Conservation (phyloP, 306 rosid genomes). For the Neltuma alba region DNA sequence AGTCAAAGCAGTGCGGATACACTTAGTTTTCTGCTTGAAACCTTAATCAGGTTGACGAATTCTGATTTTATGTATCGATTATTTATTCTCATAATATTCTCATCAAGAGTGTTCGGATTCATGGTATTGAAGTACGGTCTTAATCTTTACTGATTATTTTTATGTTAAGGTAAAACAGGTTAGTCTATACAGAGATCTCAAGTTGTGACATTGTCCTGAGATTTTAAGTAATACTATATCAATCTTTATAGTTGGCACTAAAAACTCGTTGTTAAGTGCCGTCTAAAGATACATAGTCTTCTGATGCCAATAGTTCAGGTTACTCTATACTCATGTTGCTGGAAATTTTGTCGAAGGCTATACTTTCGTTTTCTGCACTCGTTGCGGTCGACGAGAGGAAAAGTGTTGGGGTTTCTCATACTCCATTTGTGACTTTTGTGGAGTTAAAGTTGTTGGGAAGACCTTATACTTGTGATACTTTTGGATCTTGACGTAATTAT, state of each 20-base stretch:
- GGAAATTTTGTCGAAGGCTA: neutral
- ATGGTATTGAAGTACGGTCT: neutral
- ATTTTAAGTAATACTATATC: neutral
- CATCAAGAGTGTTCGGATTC: neutral
- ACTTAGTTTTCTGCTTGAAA: neutral
- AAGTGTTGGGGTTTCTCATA: neutral
- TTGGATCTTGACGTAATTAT: neutral
- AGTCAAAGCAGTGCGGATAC: neutral
- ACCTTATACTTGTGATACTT: neutral
- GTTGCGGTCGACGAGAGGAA: neutral
- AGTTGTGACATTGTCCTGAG: neutral
- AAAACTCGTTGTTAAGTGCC: neutral
- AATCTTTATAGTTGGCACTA: neutral
- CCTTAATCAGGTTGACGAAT: neutral
- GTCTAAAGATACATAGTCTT: neutral
- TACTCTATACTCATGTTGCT: neutral
- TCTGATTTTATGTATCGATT: neutral
- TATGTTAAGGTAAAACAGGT: neutral
- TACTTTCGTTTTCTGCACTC: neutral
- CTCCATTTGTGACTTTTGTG: neutral
- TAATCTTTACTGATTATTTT: neutral
- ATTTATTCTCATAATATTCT: neutral
- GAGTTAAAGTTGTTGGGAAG: neutral
- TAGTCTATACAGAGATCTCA: neutral
- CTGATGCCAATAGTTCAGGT: neutral